Evolutionary conservation across 2,329 filamentous ascomycete species (phyloP).

Genomic region (Neofusicoccum umdonicola): DNA sequence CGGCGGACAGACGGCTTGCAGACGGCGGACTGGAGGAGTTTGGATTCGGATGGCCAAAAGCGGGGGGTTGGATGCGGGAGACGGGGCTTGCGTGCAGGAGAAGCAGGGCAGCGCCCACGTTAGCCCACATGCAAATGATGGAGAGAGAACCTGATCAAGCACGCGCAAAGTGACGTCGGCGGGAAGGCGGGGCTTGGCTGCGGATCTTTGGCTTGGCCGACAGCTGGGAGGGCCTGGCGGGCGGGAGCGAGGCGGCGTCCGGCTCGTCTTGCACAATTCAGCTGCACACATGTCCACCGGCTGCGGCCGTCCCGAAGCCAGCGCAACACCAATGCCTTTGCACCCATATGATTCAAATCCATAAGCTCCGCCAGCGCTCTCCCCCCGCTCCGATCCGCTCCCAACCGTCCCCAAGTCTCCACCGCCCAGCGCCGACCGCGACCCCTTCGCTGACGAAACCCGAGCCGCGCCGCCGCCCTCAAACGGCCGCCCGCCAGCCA

Average conservation of each 20-base stretch:
- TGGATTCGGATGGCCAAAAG: background rate
- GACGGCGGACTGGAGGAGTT: background rate
- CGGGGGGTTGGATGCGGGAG: background rate
- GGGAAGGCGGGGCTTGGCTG: constrained; percentile 2
- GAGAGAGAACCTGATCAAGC: too few relatives aligned
- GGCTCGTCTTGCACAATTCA: constrained; percentile 14
- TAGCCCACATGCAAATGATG: background rate
- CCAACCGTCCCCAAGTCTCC: background rate
- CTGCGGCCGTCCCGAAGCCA: constrained; percentile 4
- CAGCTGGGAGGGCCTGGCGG: background rate
- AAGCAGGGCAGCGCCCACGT: background rate
- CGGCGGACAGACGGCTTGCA: background rate
- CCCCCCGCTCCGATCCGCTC: background rate
- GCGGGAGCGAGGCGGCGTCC: background rate
- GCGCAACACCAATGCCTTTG: constrained; percentile 3
- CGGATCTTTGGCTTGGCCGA: background rate
- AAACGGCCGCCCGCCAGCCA: background rate
- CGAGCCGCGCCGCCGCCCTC: background rate
- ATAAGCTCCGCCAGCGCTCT: background rate
- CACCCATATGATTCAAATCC: background rate
- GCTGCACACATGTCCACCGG: background rate
- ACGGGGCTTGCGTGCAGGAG: background rate
- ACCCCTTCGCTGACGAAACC: background rate
- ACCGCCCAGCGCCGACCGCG: background rate
- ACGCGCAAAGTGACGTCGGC: background rate